Conservation (phyloP, 176 grass and related monocot species). For the Puya raimondii region DNA sequence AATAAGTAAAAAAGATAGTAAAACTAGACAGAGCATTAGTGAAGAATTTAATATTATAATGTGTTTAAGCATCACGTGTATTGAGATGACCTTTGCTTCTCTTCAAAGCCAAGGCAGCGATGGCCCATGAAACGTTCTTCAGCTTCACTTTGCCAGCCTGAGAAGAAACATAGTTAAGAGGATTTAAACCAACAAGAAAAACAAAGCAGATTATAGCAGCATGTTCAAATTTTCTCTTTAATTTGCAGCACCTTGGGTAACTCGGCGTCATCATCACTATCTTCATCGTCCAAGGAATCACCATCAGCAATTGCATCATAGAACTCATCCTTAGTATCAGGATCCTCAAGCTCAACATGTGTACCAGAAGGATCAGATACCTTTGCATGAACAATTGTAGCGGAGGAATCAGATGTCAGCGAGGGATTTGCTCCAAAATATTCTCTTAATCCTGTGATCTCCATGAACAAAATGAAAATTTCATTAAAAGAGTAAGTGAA, state of each 20-base stretch:
- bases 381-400: constrained; percentile 46
- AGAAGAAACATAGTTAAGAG: constrained; percentile 9
- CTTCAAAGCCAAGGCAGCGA: constrained; percentile 63
- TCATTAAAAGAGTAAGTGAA: neutral
- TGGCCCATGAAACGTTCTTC: constrained; percentile 94
- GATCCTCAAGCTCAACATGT: constrained; percentile 49
- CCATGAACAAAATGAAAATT: constrained; percentile 4
- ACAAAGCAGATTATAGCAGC: neutral
- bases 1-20: neutral
- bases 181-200: neutral
- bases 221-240: constrained; percentile 11
- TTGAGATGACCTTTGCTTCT: constrained; percentile 55
- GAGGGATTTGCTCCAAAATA: constrained; percentile 80
- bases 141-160: constrained; percentile 75
- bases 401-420: constrained; percentile 51
- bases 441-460: constrained; percentile 67
- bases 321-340: constrained; percentile 70
- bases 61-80: constrained; percentile 10
- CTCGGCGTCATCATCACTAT: constrained; percentile 57
- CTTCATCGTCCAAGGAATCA: constrained; percentile 46
- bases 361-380: constrained; percentile 35
- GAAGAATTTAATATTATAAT: neutral
- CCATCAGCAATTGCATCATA: constrained; percentile 83
- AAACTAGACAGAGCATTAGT: too few relatives aligned
- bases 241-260: constrained; percentile 32